Percentiles rank a stretch among this genome's conserved stretches.
These are phyloP conservation scores for Geum urbanum DNA, from an alignment of 306 rosid species.

Conservation along the genomic window DNA sequence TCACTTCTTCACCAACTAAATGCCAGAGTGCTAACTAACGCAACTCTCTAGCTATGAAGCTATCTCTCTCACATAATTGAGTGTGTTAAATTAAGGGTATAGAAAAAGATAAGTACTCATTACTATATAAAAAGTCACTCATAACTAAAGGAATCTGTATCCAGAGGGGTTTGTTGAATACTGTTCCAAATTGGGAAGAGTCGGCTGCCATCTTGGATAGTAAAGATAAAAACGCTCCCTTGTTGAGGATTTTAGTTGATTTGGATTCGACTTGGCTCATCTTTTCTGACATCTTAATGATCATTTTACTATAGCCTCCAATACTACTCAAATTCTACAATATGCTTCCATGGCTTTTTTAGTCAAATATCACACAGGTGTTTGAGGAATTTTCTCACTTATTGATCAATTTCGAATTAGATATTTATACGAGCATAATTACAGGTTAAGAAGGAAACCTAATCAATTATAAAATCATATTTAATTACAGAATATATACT, in stretches of 20 bases:
- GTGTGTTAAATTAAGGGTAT: not conserved
- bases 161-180: not conserved
- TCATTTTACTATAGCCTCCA: not conserved
- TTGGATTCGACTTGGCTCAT: too few species aligned
- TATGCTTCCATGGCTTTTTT: not conserved
- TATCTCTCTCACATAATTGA: too few species aligned
- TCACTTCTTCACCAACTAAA: slow-evolving; percentile 11
- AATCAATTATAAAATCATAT: too few species aligned
- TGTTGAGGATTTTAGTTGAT: not conserved
- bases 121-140: not conserved
- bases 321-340: not conserved
- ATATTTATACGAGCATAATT: too few species aligned
- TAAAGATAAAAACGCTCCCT: not conserved
- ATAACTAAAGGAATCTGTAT: not conserved
- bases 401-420: too few species aligned
- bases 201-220: not conserved
- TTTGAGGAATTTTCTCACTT: too few species aligned
- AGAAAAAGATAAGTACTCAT: not conserved
- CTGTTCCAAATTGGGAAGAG: not conserved
- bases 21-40: not conserved
- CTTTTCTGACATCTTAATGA: not conserved
- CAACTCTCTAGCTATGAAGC: not conserved
- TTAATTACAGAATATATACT: too few species aligned
- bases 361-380: too few species aligned
- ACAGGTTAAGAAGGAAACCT: too few species aligned